Conservation (phyloP, 108 stramenopile genomes). For the Asterionellopsis glacialis region DNA sequence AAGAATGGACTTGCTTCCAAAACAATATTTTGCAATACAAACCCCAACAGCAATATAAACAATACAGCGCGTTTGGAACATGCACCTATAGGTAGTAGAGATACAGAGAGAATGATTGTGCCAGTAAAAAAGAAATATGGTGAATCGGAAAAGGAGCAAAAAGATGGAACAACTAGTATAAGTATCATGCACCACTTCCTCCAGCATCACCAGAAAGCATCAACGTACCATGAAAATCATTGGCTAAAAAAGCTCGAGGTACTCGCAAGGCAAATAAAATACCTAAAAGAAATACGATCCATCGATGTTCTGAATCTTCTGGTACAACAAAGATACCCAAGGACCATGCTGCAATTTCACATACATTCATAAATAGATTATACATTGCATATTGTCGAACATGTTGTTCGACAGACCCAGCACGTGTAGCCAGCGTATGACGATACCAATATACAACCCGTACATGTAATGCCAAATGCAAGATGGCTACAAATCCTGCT, state of each 20-base stretch:
- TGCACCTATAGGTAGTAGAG: conserved; percentile 40
- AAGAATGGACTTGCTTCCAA: conserved; percentile 75
- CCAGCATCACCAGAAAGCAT: no score
- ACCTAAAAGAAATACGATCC: conserved; percentile 50
- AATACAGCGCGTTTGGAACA: conserved; percentile 72
- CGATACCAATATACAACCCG: conserved; percentile 59
- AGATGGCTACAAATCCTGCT: conserved; percentile 56
- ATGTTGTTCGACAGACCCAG: conserved; percentile 31
- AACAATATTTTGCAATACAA: conserved; percentile 72
- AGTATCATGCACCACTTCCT: no score
- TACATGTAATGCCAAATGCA: conserved; percentile 53
- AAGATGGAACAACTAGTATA: no score
- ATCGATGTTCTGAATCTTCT: conserved; percentile 27
- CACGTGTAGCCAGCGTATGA: conserved; percentile 1
- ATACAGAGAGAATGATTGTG: background rate
- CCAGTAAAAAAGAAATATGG: conserved; percentile 3
- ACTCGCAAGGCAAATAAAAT: conserved; percentile 51
- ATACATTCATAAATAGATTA: conserved; percentile 42
- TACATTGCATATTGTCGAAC: conserved; percentile 59
- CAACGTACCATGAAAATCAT: conserved; percentile 79
- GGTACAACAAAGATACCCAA: conserved; percentile 38
- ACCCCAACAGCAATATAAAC: conserved; percentile 77
- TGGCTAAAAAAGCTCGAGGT: conserved; percentile 67
- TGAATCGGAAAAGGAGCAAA: no score
- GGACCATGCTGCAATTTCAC: conserved; percentile 53